Evolutionary conservation across 352 stramenopile genomes (phyloP).

Genomic region (Phytophthora agathidicida): DNA sequence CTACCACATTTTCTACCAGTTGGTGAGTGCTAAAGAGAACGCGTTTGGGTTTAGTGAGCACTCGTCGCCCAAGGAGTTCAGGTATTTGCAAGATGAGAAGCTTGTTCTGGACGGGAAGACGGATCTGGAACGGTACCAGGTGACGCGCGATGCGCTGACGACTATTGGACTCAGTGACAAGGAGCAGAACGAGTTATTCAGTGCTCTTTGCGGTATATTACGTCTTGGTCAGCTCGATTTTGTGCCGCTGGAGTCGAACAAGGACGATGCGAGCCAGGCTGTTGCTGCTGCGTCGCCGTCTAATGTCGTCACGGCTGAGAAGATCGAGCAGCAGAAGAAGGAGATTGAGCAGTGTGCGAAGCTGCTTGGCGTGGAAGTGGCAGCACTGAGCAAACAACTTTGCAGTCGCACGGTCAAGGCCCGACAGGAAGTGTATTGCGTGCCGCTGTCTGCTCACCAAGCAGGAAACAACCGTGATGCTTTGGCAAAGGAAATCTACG

Average conservation of each 20-base stretch:
- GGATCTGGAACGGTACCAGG: slow-evolving; percentile 78
- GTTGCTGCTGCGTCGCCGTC: slow-evolving; percentile 42
- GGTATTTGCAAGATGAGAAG: slow-evolving; percentile 77
- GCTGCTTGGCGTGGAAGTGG: slow-evolving; percentile 72
- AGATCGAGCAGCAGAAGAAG: slow-evolving; percentile 59
- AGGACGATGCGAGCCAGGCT: slow-evolving; percentile 75
- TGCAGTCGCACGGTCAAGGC: slow-evolving; percentile 86
- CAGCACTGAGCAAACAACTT: slow-evolving; percentile 66
- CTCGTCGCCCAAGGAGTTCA: slow-evolving; percentile 63
- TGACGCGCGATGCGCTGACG: slow-evolving; percentile 78
- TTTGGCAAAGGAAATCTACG: slow-evolving; percentile 95
- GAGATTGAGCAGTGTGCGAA: slow-evolving; percentile 71
- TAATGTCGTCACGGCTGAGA: slow-evolving; percentile 19
- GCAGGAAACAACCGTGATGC: slow-evolving; percentile 93
- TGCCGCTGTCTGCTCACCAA: slow-evolving; percentile 73
- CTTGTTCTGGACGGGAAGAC: slow-evolving; percentile 73
- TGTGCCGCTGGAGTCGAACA: slow-evolving; percentile 75
- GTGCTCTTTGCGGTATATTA: slow-evolving; percentile 75
- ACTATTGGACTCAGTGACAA: slow-evolving; percentile 76
- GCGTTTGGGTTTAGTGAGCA: slow-evolving; percentile 55
- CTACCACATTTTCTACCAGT: slow-evolving; percentile 99
- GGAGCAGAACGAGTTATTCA: slow-evolving; percentile 81
- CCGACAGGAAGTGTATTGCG: slow-evolving; percentile 82
- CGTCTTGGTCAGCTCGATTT: slow-evolving; percentile 86
- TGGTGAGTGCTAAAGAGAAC: slow-evolving; percentile 73